phyloP scores from a whole-genome alignment of 345 rosid genomes.

The Populus pruinosa region DNA sequence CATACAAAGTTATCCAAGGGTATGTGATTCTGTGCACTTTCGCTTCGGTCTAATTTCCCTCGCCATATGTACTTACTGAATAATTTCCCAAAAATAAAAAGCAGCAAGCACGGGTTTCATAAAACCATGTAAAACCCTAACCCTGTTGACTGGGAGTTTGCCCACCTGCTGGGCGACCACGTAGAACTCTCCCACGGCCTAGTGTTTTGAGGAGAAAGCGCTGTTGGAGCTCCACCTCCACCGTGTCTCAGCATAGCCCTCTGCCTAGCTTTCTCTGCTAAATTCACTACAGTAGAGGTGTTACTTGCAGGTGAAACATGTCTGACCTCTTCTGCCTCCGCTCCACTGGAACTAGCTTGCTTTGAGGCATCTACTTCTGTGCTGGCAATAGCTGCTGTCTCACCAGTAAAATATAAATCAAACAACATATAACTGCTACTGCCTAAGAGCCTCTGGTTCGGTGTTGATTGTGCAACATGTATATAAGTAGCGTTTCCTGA shows the following conservation, averaged over 20 bases:
- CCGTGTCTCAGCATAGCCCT: constrained; percentile 49
- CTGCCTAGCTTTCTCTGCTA: constrained; percentile 55
- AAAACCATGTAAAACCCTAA: neutral
- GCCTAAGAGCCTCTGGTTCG: no score
- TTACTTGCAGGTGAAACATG: constrained; percentile 42
- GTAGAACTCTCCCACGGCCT: constrained; percentile 51
- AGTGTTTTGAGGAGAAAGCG: constrained; percentile 25
- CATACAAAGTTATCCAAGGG: neutral
- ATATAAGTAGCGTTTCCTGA: no score
- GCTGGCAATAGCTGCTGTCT: constrained; percentile 14
- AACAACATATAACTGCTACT: no score
- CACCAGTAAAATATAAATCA: no score
- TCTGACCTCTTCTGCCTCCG: constrained; percentile 49
- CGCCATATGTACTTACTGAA: neutral
- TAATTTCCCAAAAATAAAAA: neutral
- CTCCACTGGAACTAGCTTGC: constrained; percentile 28
- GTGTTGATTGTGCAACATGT: no score
- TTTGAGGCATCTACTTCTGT: constrained; percentile 30
- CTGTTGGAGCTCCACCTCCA: constrained; percentile 28
- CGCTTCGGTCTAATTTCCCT: neutral
- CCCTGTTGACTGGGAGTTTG: constrained; percentile 43
- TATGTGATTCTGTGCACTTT: neutral
- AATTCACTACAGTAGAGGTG: constrained; percentile 43
- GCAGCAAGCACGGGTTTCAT: neutral
- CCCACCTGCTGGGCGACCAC: constrained; percentile 48